phyloP scores from a whole-genome alignment of 495 filamentous ascomycete genomes.

The Neurospora sp. region DNA sequence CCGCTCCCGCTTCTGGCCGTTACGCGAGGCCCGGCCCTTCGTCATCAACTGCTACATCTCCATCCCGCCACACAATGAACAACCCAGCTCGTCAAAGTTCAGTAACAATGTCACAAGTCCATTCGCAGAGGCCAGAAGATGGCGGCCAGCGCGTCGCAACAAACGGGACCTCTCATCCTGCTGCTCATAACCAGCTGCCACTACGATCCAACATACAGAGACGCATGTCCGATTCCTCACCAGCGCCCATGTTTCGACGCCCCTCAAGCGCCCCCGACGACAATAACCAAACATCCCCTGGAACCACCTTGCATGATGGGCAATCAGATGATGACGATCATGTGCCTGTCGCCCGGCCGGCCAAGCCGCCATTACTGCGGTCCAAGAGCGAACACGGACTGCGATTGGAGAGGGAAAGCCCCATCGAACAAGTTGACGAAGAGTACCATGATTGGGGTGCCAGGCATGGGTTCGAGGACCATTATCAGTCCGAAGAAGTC shows the following conservation, averaged over 20 bases:
- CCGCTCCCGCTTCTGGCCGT: neutral
- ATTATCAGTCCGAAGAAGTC: conserved; percentile 57
- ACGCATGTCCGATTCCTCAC: conserved; percentile 4
- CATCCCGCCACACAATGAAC: conserved; percentile 4
- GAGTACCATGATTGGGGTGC: conserved; percentile 42
- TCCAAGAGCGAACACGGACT: conserved; percentile 65
- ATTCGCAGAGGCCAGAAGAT: conserved; percentile 13
- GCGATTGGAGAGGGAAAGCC: conserved; percentile 26
- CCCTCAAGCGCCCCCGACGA: conserved; percentile 24
- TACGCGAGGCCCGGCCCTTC: conserved; percentile 3
- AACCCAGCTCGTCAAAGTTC: conserved; percentile 9
- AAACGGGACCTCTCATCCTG: neutral
- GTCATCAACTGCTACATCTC: conserved; percentile 8
- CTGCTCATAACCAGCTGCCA: neutral
- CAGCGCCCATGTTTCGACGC: conserved; percentile 10
- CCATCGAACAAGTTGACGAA: conserved; percentile 26
- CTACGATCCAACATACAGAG: neutral
- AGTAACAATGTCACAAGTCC: conserved; percentile 14
- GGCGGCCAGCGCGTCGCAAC: conserved; percentile 1
- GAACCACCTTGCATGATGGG: neutral
- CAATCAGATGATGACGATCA: conserved; percentile 13
- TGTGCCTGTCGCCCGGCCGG: conserved; percentile 20
- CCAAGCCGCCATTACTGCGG: conserved; percentile 50
- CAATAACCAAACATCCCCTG: conserved; percentile 6
- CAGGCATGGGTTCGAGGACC: conserved; percentile 59